These are phyloP conservation scores for Pinus albicaulis DNA, from an alignment of 75 land plant species.

Conservation along the genomic window DNA sequence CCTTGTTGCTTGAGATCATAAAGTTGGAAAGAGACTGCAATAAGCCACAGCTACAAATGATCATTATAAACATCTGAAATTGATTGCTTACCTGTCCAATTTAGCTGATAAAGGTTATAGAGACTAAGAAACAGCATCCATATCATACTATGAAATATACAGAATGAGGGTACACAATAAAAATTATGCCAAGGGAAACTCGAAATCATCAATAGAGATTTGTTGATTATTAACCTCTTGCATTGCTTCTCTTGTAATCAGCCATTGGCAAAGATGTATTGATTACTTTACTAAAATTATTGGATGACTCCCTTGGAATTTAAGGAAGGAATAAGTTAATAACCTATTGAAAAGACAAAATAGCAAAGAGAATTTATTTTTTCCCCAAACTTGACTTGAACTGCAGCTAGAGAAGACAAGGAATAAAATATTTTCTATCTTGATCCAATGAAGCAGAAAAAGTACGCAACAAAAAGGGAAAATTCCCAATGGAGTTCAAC, in stretches of 20 bases:
- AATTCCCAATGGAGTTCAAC: too few relatives aligned
- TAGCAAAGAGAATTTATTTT: too few relatives aligned
- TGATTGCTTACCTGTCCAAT: background rate
- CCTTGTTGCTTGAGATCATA: conserved; percentile 95
- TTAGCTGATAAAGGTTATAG: background rate
- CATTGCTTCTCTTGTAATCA: too few relatives aligned
- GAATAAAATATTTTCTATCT: too few relatives aligned
- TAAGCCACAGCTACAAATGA: background rate
- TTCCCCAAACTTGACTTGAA: too few relatives aligned
- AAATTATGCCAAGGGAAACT: background rate
- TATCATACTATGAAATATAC: background rate
- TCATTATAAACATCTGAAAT: background rate
- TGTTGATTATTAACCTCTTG: background rate
- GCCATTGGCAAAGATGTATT: background rate
- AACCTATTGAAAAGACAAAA: too few relatives aligned
- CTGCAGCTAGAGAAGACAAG: too few relatives aligned
- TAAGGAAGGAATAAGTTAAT: too few relatives aligned
- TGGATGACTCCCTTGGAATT: background rate
- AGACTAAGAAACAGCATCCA: background rate
- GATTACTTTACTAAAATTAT: background rate
- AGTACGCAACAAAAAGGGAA: too few relatives aligned
- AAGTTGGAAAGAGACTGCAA: conserved; percentile 88
- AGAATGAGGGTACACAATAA: background rate
- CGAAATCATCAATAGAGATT: background rate
- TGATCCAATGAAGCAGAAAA: too few relatives aligned